phyloP scores from a whole-genome alignment of 371 early-diverging fungal genomes.

The Mucor indicus region DNA sequence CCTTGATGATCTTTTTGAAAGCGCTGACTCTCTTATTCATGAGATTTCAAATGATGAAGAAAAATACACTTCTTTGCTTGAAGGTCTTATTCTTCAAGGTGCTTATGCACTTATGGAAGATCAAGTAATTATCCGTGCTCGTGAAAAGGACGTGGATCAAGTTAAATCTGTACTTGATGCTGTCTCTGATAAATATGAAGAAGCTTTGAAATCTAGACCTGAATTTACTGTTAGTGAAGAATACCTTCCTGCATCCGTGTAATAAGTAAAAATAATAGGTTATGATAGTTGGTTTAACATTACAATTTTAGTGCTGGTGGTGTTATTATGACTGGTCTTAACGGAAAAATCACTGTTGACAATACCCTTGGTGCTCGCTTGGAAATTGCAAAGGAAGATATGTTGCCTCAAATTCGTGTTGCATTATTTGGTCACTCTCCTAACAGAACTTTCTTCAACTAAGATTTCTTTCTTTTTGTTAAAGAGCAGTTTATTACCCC shows the following conservation, averaged over 20 bases:
- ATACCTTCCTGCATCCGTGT: slow-evolving; percentile 50
- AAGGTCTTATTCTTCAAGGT: slow-evolving; percentile 78
- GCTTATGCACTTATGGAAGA: slow-evolving; percentile 83
- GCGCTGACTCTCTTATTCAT: slow-evolving; percentile 53
- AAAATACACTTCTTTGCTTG: slow-evolving; percentile 60
- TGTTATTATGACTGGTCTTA: slow-evolving; percentile 68
- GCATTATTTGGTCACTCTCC: slow-evolving; percentile 88
- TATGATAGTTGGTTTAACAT: too few relatives aligned
- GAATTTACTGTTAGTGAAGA: slow-evolving; percentile 54
- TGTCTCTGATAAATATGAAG: slow-evolving; percentile 60
- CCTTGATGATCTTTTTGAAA: slow-evolving; percentile 76
- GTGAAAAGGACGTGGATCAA: slow-evolving; percentile 69
- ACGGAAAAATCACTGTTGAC: slow-evolving; percentile 78
- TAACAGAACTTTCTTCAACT: slow-evolving; percentile 90
- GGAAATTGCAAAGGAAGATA: slow-evolving; percentile 77
- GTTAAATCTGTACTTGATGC: slow-evolving; percentile 59
- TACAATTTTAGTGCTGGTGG: slow-evolving; percentile 77
- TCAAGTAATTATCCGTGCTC: slow-evolving; percentile 67
- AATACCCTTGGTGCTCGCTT: slow-evolving; percentile 93
- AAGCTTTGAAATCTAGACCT: slow-evolving; percentile 50
- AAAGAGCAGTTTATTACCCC: too few relatives aligned
- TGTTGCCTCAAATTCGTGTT: slow-evolving; percentile 90
- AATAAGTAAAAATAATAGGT: too few relatives aligned
- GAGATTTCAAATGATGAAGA: slow-evolving; percentile 52
- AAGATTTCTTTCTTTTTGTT: too few relatives aligned